Conservation (phyloP, 176 grass and related monocot species). For the Paspalum vaginatum region DNA sequence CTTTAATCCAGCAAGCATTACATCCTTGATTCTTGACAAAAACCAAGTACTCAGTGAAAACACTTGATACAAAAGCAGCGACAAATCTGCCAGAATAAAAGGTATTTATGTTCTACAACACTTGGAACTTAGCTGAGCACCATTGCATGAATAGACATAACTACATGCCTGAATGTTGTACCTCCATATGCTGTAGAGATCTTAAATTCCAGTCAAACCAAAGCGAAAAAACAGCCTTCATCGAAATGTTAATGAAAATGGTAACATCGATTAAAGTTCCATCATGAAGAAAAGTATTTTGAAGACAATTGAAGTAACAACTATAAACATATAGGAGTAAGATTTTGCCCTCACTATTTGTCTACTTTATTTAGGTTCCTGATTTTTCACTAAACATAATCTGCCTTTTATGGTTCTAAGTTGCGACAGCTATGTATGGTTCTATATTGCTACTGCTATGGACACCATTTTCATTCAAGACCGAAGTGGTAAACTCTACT, state of each 20-base stretch:
- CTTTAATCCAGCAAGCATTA: not conserved
- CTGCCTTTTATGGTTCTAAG: not conserved
- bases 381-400: not conserved
- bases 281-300: not conserved
- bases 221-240: not conserved
- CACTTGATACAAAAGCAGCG: not conserved
- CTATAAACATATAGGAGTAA: not conserved
- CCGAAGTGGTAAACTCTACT: not conserved
- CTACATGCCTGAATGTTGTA: not conserved
- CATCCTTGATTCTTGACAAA: not conserved
- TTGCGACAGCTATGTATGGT: not conserved
- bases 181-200: not conserved
- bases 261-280: not conserved
- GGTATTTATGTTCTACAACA: not conserved
- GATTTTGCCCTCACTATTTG: not conserved
- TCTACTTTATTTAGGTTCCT: not conserved
- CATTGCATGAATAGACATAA: not conserved
- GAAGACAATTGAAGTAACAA: not conserved
- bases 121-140: not conserved
- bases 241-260: not conserved
- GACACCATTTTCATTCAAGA: not conserved
- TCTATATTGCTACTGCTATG: slow-evolving; percentile 7
- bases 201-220: not conserved
- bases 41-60: not conserved
- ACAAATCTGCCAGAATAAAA: not conserved